Base-by-base conservation (phyloP, 2,329 filamentous ascomycete species). In the Colletotrichum tropicicola region DNA sequence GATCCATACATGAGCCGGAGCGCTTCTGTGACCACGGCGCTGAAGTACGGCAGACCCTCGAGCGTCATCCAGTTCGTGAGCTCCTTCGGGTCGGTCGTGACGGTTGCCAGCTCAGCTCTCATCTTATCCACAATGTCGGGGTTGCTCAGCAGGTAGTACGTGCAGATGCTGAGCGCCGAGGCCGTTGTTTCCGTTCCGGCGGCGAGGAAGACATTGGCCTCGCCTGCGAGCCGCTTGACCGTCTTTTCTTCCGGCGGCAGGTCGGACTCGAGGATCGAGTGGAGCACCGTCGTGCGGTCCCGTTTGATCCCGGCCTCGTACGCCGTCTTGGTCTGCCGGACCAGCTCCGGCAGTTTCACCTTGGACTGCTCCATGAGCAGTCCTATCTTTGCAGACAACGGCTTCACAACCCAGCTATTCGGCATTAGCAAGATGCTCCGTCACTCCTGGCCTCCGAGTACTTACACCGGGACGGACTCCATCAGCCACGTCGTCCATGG, bases 1-100 rank as follows among this genome's bases (percentile, higher is more conserved):
- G 78, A 74, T 1, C 77, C 79, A 8, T 79, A 80, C 15, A 78
- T 77, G 3, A 84, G 56, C 4, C 82, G 77, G 7, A 83, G 65
- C 0, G 75, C 69, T 65, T 82, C 80, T 32, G 73, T 70, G 8
- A 81, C 73, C 10, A 77, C 67, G 1, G 78, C 79, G 4, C 76
- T 73, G 10, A 85, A 72, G 55, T 77, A 81, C 1, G 75, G 74
- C 8, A 80, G 68, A 58, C 70, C 67, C 65, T 79, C 74, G 23
- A 79, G 69, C 9, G 72, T 68, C 9, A 51, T 39, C 60, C 69
- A 75, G 27, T 19, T 51, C 3, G 59, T 52, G 0, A 58, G 19
- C 15, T 21, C 5, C 5, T 44, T 58, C 1, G 53, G 59, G 53
- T 62, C 19, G 10, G 41, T 13, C 1, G 21, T 27, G 2, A 12